A percentile compares a stretch with the other conserved stretches of the same genome.
phyloP scores from a whole-genome alignment of 2,329 filamentous ascomycete genomes.

The Trichoderma cornu-damae region DNA sequence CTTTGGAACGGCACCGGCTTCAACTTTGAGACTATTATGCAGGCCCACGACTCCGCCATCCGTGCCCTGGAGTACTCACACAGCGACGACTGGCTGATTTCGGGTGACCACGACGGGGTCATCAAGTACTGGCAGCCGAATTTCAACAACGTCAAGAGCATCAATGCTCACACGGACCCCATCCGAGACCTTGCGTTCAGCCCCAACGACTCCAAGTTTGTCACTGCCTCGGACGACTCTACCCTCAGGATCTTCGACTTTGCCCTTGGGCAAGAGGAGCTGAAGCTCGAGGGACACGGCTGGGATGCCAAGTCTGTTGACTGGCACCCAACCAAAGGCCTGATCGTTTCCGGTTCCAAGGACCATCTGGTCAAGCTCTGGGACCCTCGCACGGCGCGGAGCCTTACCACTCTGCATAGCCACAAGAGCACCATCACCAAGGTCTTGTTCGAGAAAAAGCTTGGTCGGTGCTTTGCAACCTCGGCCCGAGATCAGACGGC shows the following conservation, averaged over 20 bases:
- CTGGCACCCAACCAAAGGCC: constrained; percentile 93
- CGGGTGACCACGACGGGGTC: constrained; percentile 87
- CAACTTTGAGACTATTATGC: constrained; percentile 99
- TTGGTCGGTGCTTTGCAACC: constrained; percentile 80
- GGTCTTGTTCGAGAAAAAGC: constrained; percentile 80
- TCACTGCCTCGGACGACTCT: constrained; percentile 91
- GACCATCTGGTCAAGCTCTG: constrained; percentile 96
- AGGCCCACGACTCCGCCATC: constrained; percentile 87
- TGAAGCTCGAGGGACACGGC: constrained; percentile 82
- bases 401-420: constrained; percentile 87
- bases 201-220: constrained; percentile 91
- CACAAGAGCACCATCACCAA: constrained; percentile 98
- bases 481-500: constrained; percentile 91
- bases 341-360: constrained; percentile 94
- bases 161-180: constrained; percentile 83
- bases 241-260: constrained; percentile 96
- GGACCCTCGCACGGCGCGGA: constrained; percentile 89
- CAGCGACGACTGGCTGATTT: constrained; percentile 94
- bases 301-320: constrained; percentile 98
- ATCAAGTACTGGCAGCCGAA: constrained; percentile 99
- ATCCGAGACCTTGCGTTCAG: constrained; percentile 90
- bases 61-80: constrained; percentile 83
- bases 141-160: constrained; percentile 96
- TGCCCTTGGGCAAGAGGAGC: constrained; percentile 76
- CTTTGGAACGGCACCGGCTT: constrained; percentile 98